Evolutionary conservation across 371 early-diverging fungal genomes (phyloP), one percentile per base, ranked within the genome.

Genomic region (Mortierella sp.): DNA sequence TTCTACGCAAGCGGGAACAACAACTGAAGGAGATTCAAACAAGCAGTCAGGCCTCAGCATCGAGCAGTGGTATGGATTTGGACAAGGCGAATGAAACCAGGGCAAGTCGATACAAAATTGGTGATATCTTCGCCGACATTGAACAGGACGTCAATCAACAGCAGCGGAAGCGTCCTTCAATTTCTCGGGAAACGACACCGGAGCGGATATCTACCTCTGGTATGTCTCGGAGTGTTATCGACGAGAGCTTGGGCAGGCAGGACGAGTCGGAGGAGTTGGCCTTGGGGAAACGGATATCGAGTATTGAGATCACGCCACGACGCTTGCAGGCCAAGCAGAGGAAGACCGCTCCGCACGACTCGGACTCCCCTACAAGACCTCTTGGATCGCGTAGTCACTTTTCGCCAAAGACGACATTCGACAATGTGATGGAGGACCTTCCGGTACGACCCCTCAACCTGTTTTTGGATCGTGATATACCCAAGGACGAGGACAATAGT

Each of bases 231-330:
- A 41, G 41, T 41, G 35, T 2, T 21, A 56, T 24, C 1, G n/a
- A 60, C 8, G 56, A 44, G 3, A 32, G 70, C 29, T 16, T 56
- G 16, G 35, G 29, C 35, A 51, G n/a, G 11, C 78, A 73, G n/a
- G 82, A 82, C 10, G 79, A 79, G n/a, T 58, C 73, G n/a, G 71
- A 78, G 44, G 82, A 85, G 35, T 27, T 76, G 10, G 75, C 79
- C 4, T 63, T 85, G 6, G 86, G 86, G 41, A 85, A 82, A 73
- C 44, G 86, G 35, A 85, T 82, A 70, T 85, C 86, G 21, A 71
- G 71, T 24, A 85, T 82, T 14, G 75, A 85, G 75, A 85, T 85
- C 38, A 82, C 86, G 4, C 86, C 82, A 1, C 72, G 72, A 29
- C 79, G 86, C 3, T 27, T 71, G 32, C 75, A 71, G 35, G 72